phyloP scores from a whole-genome alignment of 1,139 yeast species.

The Yamadazyma diddensiae region DNA sequence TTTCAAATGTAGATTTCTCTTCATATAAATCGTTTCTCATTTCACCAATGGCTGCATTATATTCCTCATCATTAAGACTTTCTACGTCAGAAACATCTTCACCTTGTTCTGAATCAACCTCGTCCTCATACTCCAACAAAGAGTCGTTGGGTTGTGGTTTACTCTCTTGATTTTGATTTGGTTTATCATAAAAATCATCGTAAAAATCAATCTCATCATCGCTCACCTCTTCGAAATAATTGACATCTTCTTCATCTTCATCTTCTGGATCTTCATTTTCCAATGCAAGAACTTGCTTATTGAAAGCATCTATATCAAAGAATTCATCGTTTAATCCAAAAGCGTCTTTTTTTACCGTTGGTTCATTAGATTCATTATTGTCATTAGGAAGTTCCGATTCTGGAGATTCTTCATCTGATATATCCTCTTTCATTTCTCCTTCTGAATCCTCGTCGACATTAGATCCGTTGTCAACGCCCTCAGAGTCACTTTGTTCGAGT shows the following conservation, averaged over 20 bases:
- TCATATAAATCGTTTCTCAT: conserved; percentile 58
- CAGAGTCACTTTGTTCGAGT: conserved; percentile 8
- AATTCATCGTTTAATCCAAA: conserved; percentile 81
- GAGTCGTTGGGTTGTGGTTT: conserved; percentile 16
- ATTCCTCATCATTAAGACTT: conserved; percentile 41
- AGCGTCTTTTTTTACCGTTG: conserved; percentile 38
- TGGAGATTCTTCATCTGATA: conserved; percentile 17
- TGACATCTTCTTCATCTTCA: conserved; percentile 52
- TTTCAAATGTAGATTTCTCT: conserved; percentile 74
- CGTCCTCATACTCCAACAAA: conserved; percentile 23
- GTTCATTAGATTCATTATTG: conserved; percentile 17
- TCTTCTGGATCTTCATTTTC: conserved; percentile 56
- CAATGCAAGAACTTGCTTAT: conserved; percentile 72
- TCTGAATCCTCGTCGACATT: conserved; percentile 16
- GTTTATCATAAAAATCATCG: conserved; percentile 70
- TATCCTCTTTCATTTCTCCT: conserved; percentile 20
- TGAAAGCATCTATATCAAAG: conserved; percentile 82
- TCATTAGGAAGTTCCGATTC: conserved; percentile 10
- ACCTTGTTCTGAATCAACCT: conserved; percentile 32
- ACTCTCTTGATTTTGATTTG: conserved; percentile 16
- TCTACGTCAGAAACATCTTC: conserved; percentile 24
- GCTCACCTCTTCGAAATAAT: conserved; percentile 53
- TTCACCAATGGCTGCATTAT: conserved; percentile 53
- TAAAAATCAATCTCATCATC: conserved; percentile 69
- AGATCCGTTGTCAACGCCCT: conserved; percentile 9